Evolutionary conservation across 2,329 filamentous ascomycete genomes (phyloP), one percentile per base, ranked within the genome.

Genomic region (Zymoseptoria passerinii): DNA sequence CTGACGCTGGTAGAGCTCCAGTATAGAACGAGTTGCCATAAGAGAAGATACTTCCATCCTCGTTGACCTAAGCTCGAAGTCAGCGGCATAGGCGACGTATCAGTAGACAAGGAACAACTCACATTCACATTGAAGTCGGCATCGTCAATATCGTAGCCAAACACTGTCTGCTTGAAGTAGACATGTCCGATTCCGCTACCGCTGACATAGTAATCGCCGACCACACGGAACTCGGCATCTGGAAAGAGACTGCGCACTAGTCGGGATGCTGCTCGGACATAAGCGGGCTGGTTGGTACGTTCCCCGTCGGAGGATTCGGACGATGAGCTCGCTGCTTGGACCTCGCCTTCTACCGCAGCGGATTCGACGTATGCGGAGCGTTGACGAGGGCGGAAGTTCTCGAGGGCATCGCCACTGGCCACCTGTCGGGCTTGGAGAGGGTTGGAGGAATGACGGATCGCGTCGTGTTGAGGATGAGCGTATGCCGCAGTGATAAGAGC

Each of bases 121-220:
- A 83, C 80, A 61, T 84, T 84, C 52, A 84, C 80, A 54, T 83
- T 83, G 65, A 83, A 82, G 66, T 83, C 80, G 0, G 79, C 80
- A 64, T 84, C 84, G 64, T 84, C 82, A 59, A 85, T 78, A 60
- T 84, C 82, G 23, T 84, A 67, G 1, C 78, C 82, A 56, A 83
- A 79, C 6, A 75, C 72, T 0, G 81, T 84, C 71, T 85, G 83
- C 70, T 80, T 81, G 67, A 84, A 82, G 68, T 83, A 77, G 62
- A 83, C 80, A 64, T 85, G 82, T 0, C 75, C 75, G 59, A 85
- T 74, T 8, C 81, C 81, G 56, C 82, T 83, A 51, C 65, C 69
- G n/a, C 81, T 77, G 9, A 80, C 73, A 53, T 84, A 84, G 64
- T 79, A 75, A 65, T 83, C 81, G 0, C 75, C 67, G 0, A 79